Conservation (phyloP, 495 filamentous ascomycete species). For the Aspergillus hancockii region DNA sequence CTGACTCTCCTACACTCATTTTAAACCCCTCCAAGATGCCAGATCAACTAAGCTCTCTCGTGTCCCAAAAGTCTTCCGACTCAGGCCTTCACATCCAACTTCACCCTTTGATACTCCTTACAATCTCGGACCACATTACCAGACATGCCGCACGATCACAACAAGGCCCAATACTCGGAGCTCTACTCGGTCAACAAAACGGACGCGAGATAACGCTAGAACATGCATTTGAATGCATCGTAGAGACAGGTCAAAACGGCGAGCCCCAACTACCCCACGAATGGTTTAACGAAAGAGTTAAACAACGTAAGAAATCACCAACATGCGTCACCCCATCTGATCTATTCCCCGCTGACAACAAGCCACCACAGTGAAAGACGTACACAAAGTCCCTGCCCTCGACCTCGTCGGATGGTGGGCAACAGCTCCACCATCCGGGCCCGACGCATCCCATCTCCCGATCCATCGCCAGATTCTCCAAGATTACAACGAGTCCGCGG, state of each 20-base stretch:
- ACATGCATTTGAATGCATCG: slow-evolving; percentile 82
- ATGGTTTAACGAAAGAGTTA: slow-evolving; percentile 80
- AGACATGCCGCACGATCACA: slow-evolving; percentile 78
- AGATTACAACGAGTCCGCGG: slow-evolving; percentile 77
- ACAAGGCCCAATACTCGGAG: slow-evolving; percentile 77
- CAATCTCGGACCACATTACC: slow-evolving; percentile 94
- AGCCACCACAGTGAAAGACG: slow-evolving; percentile 68
- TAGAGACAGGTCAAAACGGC: slow-evolving; percentile 42
- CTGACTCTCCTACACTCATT: slow-evolving; percentile 9
- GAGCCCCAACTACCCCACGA: slow-evolving; percentile 57
- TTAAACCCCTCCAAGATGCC: slow-evolving; percentile 21
- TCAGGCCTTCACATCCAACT: slow-evolving; percentile 81
- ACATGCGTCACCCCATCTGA: not conserved
- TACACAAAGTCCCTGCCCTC: slow-evolving; percentile 78
- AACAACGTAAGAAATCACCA: slow-evolving; percentile 69
- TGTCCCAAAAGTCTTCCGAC: slow-evolving; percentile 69
- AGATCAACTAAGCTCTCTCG: slow-evolving; percentile 47
- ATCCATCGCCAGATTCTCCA: slow-evolving; percentile 76
- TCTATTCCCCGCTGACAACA: not conserved
- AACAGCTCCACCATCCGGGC: slow-evolving; percentile 72
- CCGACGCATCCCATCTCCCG: slow-evolving; percentile 62
- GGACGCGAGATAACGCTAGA: slow-evolving; percentile 90
- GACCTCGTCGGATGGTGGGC: slow-evolving; percentile 97
- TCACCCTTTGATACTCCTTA: slow-evolving; percentile 92
- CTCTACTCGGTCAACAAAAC: slow-evolving; percentile 84